Evolutionary conservation across 768 basidiomycete genomes (phyloP), one percentile per base, ranked within the genome.

Genomic region (Panaeolus cyanescens): DNA sequence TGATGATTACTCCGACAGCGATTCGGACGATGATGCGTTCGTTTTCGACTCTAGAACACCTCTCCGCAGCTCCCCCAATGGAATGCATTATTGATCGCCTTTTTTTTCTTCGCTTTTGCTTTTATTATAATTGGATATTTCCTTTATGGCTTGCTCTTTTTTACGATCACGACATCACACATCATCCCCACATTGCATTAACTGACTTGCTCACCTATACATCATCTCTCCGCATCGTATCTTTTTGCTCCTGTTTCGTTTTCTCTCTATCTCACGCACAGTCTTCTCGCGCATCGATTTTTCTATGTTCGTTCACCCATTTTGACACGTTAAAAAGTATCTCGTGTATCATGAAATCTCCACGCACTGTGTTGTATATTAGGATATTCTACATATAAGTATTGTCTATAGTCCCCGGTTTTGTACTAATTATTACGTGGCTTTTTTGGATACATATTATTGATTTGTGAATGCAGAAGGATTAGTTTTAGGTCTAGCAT

Each of bases 1-100:
- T 32, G 85, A 79, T 22, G 77, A 82, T 20, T 75, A 80, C 55
- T 82, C 80, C 64, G 78, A 77, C 71, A 75, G 71, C 59, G 82
- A 83, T 59, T 81, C 81, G 4, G 84, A 84, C 60, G 69, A 74
- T 66, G 87, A 89, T 69, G 85, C 84, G 32, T 89, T 89, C 67
- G 78, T 87, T 59, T 89, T 83, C 63, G 87, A 89, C 72, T 81
- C 85, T 17, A 80, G 80, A 45, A 63, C 77, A 61, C 69, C 78
- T 37, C 81, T 79, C 66, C 79, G 73, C 59, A 77, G 68, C 65
- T 74, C 81, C 59, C 77, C 80, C 17, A 86, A 86, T 69, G 83
- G 83, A 22, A 67, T 71, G 37, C 72, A 71, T 53, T 76, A 72
- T 70, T 71, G 74, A 50, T 62, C 20, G 22, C 50, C 56, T 39